A percentile compares a stretch with the other conserved stretches of the same genome.
Evolutionary conservation across 2,329 filamentous ascomycete genomes (phyloP).

Genomic region (Sporothrix inflata): DNA sequence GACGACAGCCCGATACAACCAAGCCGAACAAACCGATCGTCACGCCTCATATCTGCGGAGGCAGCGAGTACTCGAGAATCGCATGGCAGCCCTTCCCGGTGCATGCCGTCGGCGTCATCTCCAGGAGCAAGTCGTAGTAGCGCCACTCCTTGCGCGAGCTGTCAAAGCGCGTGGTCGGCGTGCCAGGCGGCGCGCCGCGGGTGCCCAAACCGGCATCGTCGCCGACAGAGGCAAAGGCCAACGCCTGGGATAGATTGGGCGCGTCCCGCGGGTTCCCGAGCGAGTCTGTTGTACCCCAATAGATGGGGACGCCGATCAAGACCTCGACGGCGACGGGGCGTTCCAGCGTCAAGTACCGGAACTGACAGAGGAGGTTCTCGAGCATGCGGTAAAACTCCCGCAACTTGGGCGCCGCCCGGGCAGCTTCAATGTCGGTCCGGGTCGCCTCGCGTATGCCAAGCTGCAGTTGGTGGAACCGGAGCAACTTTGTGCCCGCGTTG

Average conservation of each 20-base stretch:
- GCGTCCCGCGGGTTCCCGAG: too few species aligned
- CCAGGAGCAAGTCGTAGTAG: slow-evolving; percentile 9
- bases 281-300: neutral
- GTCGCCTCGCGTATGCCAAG: neutral
- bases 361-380: neutral
- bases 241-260: neutral
- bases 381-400: neutral
- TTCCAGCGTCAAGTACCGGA: neutral
- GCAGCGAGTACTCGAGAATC: neutral
- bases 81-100: neutral
- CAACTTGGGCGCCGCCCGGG: neutral
- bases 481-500: slow-evolving; percentile 18
- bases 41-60: slow-evolving; percentile 20
- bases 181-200: neutral
- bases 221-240: neutral
- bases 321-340: slow-evolving; percentile 1
- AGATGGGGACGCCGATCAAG: neutral
- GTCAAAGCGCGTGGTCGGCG: neutral
- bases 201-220: neutral
- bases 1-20: neutral
- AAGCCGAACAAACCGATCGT: neutral
- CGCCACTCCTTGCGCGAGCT: slow-evolving; percentile 8
- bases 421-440: neutral
- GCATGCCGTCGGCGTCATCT: slow-evolving; percentile 9
- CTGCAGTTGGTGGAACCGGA: slow-evolving; percentile 22